These are phyloP conservation scores for Golovinomyces cichoracearum DNA, from an alignment of 2,329 filamentous ascomycete genomes.

Conservation along the genomic window DNA sequence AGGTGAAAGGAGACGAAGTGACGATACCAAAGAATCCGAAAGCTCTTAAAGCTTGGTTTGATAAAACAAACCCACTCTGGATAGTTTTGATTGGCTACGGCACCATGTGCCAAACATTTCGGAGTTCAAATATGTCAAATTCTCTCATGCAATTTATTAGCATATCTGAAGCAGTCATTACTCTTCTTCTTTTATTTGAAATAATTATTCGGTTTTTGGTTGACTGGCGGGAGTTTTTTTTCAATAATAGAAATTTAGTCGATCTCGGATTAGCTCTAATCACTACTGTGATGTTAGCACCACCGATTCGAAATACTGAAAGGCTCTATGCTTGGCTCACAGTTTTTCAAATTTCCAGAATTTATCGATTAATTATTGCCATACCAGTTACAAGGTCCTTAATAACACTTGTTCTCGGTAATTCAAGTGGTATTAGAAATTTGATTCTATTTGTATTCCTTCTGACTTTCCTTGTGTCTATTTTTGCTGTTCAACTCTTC, in stretches of 20 bases:
- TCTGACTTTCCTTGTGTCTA: conserved; percentile 77
- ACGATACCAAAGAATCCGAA: conserved; percentile 13
- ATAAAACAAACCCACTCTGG: conserved; percentile 55
- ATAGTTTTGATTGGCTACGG: conserved; percentile 54
- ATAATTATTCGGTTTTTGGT: conserved; percentile 53
- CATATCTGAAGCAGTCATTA: conserved; percentile 47
- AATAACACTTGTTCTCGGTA: conserved; percentile 69
- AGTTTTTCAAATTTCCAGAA: conserved; percentile 74
- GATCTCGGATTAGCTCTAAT: conserved; percentile 58
- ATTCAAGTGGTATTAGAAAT: conserved; percentile 75
- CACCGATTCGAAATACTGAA: conserved; percentile 45
- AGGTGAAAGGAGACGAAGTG: conserved; percentile 13
- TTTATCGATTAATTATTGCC: conserved; percentile 75
- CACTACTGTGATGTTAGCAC: conserved; percentile 66
- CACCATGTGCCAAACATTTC: conserved; percentile 51
- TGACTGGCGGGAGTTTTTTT: conserved; percentile 61
- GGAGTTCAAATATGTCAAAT: conserved; percentile 49
- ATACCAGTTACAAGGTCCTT: conserved; percentile 68
- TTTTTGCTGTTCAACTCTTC: conserved; percentile 82
- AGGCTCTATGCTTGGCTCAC: conserved; percentile 66
- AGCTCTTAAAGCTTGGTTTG: conserved; percentile 41
- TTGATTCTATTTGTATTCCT: conserved; percentile 90
- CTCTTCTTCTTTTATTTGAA: conserved; percentile 52
- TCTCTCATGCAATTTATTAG: conserved; percentile 38
- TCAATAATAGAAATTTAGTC: conserved; percentile 46